These are phyloP conservation scores for Mortierella alpina DNA, from an alignment of 192 early-diverging fungal genomes.

Conservation along the genomic window DNA sequence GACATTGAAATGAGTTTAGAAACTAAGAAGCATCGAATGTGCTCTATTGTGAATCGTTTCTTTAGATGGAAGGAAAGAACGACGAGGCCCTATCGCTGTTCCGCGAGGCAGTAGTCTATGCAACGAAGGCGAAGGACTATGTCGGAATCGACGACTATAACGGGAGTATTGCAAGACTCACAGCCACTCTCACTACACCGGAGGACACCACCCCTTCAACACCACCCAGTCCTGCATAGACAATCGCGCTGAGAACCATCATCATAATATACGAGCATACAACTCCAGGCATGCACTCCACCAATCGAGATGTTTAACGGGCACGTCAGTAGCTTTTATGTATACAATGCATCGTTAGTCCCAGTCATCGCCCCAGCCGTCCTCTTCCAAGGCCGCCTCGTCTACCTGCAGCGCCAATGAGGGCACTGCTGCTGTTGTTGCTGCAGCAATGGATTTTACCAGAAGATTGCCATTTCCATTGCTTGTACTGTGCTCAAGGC, in stretches of 20 bases:
- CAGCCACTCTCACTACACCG: background rate
- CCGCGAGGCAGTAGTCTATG: constrained; percentile 53
- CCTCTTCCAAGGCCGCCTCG: constrained; percentile 35
- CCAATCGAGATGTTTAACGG: background rate
- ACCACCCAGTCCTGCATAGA: background rate
- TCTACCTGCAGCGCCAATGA: constrained; percentile 32
- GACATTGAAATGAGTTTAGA: background rate
- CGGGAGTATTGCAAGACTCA: constrained; percentile 24
- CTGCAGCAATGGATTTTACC: background rate
- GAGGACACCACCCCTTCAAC: constrained; percentile 1
- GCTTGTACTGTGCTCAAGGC: background rate
- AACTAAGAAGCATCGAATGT: background rate
- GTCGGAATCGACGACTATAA: constrained; percentile 41
- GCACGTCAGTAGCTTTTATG: background rate
- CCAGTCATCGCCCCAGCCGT: constrained; percentile 50
- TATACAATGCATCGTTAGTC: constrained; percentile 2
- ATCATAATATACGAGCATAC: background rate
- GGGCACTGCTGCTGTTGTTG: constrained; percentile 4
- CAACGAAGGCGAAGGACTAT: constrained; percentile 50
- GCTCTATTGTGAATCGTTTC: background rate
- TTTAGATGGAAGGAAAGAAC: constrained; percentile 57
- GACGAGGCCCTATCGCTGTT: constrained; percentile 53
- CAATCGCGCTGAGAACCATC: background rate
- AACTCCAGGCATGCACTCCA: background rate
- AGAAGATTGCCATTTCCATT: background rate